Percentiles rank a stretch among this genome's conserved stretches.
Evolutionary conservation across 1,284 basidiomycete species (phyloP).

Genomic region (Heterobasidion parviporum): DNA sequence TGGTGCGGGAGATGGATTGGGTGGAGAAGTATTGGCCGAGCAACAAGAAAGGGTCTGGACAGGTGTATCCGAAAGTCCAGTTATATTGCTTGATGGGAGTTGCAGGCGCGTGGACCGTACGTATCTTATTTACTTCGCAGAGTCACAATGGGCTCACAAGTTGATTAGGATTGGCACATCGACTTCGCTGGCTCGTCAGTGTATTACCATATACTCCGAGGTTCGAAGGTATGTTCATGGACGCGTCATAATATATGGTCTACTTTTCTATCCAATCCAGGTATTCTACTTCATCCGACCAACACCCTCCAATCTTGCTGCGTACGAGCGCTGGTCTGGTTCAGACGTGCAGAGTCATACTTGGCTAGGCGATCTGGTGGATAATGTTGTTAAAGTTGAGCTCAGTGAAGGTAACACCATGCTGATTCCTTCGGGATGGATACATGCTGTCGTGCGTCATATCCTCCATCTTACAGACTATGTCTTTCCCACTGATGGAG

Average conservation of each 20-base stretch:
- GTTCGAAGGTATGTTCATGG: slow-evolving; percentile 53
- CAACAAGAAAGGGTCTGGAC: slow-evolving; percentile 62
- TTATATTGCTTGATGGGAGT: slow-evolving; percentile 94
- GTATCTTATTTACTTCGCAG: slow-evolving; percentile 15
- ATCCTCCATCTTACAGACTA: background rate
- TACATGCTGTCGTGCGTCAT: slow-evolving; percentile 83
- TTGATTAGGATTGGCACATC: slow-evolving; percentile 83
- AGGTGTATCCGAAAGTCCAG: slow-evolving; percentile 89
- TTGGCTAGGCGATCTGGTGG: slow-evolving; percentile 89
- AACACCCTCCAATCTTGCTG: slow-evolving; percentile 80
- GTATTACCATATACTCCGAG: slow-evolving; percentile 85
- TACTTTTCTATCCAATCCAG: slow-evolving; percentile 28
- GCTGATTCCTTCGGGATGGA: slow-evolving; percentile 96
- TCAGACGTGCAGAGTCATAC: slow-evolving; percentile 79
- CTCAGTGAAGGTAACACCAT: slow-evolving; percentile 85
- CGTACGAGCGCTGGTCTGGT: slow-evolving; percentile 86
- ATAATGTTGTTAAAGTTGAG: slow-evolving; percentile 82
- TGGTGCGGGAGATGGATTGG: slow-evolving; percentile 93
- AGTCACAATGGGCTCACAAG: slow-evolving; percentile 3
- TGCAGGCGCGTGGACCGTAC: slow-evolving; percentile 82
- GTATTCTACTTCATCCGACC: slow-evolving; percentile 94
- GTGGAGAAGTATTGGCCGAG: slow-evolving; percentile 92
- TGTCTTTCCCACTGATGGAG: background rate
- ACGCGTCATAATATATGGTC: slow-evolving; percentile 5
- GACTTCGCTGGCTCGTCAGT: slow-evolving; percentile 95